Evolutionary conservation across 2,329 filamentous ascomycete species (phyloP).

Genomic region (Cytospora piceae): DNA sequence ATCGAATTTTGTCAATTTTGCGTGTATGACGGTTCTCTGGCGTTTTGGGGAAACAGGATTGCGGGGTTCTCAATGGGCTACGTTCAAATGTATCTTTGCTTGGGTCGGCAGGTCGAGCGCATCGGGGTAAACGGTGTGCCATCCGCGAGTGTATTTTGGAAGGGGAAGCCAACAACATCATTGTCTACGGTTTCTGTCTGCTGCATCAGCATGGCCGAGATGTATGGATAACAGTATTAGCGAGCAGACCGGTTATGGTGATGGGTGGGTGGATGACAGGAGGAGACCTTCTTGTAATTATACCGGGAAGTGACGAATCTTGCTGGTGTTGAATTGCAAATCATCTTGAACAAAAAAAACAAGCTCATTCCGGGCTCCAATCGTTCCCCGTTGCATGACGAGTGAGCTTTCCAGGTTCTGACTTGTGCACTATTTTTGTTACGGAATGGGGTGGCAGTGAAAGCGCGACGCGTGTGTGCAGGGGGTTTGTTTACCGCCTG

Average conservation of each 20-base stretch:
- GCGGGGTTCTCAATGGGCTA: conserved; percentile 34
- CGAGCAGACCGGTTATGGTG: conserved; percentile 16
- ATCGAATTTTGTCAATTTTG: conserved; percentile 4
- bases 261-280: conserved; percentile 11
- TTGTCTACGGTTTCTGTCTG: conserved; percentile 16
- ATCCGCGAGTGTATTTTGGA: conserved; percentile 38
- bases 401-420: conserved; percentile 10
- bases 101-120: conserved; percentile 22
- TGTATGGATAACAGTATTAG: conserved; percentile 17
- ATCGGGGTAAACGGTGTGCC: conserved; percentile 26
- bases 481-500: conserved; percentile 17
- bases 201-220: conserved; percentile 8
- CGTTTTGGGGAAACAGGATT: conserved; percentile 40
- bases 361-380: not conserved
- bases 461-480: conserved; percentile 24
- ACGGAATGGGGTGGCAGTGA: conserved; percentile 8
- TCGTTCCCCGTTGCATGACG: not conserved
- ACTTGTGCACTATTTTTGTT: conserved; percentile 38
- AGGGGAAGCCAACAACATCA: not conserved
- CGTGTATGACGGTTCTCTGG: conserved; percentile 34
- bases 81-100: conserved; percentile 32
- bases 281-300: conserved; percentile 41
- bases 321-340: conserved; percentile 28
- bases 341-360: not conserved
- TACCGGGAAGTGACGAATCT: conserved; percentile 36